A percentile compares a stretch with the other conserved stretches of the same genome.
phyloP scores from a whole-genome alignment of 139 green algal species.

The Spirogloea muscicola region DNA sequence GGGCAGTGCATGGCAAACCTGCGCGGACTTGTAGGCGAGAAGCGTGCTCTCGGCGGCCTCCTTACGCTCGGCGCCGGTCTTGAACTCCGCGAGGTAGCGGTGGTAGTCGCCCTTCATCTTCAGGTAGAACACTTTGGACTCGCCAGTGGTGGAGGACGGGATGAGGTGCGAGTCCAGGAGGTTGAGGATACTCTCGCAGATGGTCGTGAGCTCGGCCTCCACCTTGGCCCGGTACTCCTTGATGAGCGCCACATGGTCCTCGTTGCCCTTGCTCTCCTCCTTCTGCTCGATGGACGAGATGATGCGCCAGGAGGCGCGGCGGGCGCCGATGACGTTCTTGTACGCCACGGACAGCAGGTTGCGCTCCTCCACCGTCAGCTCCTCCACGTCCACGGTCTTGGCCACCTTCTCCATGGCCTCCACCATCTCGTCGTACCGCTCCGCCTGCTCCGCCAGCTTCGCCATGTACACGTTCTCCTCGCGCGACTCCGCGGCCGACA shows the following conservation, averaged over 20 bases:
- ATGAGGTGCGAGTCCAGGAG: conserved; percentile 54
- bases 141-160: conserved; percentile 37
- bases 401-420: conserved; percentile 52
- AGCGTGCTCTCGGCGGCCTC: conserved; percentile 48
- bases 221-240: conserved; percentile 54
- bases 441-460: conserved; percentile 97
- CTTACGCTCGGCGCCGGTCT: conserved; percentile 36
- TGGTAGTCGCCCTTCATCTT: conserved; percentile 71
- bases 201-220: conserved; percentile 49
- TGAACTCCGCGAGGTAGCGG: conserved; percentile 58
- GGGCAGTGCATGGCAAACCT: conserved; percentile 37
- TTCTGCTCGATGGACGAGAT: conserved; percentile 59
- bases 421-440: conserved; percentile 84
- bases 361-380: conserved; percentile 52
- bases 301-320: conserved; percentile 56
- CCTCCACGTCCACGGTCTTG: conserved; percentile 35
- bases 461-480: conserved; percentile 66
- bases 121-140: conserved; percentile 84
- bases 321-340: conserved; percentile 59
- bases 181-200: conserved; percentile 51
- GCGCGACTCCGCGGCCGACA: no score
- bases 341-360: conserved; percentile 60
- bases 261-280: conserved; percentile 49
- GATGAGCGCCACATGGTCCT: conserved; percentile 42
- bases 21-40: conserved; percentile 51